phyloP scores from a whole-genome alignment of 2,329 filamentous ascomycete genomes.

The Colletotrichum eremochloae region DNA sequence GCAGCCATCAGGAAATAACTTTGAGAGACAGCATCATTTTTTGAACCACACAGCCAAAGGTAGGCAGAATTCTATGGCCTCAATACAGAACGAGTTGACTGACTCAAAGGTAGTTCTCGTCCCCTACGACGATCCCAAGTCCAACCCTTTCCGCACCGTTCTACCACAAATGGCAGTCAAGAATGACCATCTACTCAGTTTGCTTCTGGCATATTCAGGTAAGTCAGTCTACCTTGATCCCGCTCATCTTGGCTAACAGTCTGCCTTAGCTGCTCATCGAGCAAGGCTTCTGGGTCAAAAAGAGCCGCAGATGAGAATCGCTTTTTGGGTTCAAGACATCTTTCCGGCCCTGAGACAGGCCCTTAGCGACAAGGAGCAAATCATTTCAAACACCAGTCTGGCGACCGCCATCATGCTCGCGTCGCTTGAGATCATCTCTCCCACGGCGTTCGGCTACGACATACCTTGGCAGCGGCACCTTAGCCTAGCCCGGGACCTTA shows the following conservation, averaged over 20 bases:
- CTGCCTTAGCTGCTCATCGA: constrained; percentile 75
- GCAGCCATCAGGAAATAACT: constrained; percentile 9
- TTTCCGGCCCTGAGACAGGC: constrained; percentile 79
- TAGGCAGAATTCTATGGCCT: constrained; percentile 60
- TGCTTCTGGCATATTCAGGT: constrained; percentile 82
- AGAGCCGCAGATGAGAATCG: constrained; percentile 83
- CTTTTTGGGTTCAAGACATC: constrained; percentile 84
- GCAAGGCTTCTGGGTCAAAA: constrained; percentile 79
- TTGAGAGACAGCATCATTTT: constrained; percentile 65
- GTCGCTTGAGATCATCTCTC: constrained; percentile 86
- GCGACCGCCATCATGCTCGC: constrained; percentile 89
- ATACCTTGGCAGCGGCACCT: constrained; percentile 87
- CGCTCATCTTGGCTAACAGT: not conserved
- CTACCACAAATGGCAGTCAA: constrained; percentile 73
- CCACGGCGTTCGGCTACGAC: constrained; percentile 82
- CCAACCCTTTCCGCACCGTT: constrained; percentile 66
- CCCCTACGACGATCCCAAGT: constrained; percentile 64
- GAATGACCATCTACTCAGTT: constrained; percentile 79
- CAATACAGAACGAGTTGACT: constrained; percentile 3
- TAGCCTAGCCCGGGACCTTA: constrained; percentile 80
- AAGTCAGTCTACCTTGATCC: constrained; percentile 9
- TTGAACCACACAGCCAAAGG: constrained; percentile 83
- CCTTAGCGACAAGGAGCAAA: constrained; percentile 70
- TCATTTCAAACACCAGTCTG: constrained; percentile 79
- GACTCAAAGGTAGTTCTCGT: constrained; percentile 60